Base-by-base conservation (phyloP, 768 basidiomycete genomes). In the Cystofilobasidium ferigula region DNA sequence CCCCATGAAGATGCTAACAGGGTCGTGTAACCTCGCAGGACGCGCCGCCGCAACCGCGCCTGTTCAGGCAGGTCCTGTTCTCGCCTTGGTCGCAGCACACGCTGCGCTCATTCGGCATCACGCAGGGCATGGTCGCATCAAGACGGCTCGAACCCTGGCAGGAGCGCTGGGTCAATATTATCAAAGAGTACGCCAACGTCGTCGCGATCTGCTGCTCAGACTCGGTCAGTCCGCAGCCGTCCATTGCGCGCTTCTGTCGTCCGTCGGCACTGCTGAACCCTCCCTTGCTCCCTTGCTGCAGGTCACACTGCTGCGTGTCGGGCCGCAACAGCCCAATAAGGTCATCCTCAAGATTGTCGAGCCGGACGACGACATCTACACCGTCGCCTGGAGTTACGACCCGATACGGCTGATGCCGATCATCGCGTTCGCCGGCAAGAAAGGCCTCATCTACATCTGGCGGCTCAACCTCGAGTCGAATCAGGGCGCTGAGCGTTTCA, bases 301-400 rank as follows among this genome's bases (percentile, higher is more conserved):
- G 67, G 36, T 68, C 22, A 63, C 47, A 14, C 45, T 68, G 35
- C 32, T 68, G 20, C 53, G 57, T 10, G 28, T 67, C 16, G 30
- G 24, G 20, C 38, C 61, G 0, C 36, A 57, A 10, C 34, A 34
- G 22, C 61, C 60, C 2, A 45, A 57, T 42, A 40, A 61, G 56
- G 22, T 59, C 35, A 40, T 62, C 16, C 43, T 62, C 53, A 51
- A 35, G 56, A 45, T 67, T 22, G 12, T 20, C 20, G 66, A 66
- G 36, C 58, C 30, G 42, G 69, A 71, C 22, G 61, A 72, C 20
- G 64, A 66, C 1, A 64, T 73, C 9, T 71, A 64, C 60, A 24
- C 61, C 40, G 30, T 72, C 14, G 70, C 72, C 13, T 75, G 73
- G 73, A 69, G 71, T 8, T 71, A 66, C 62, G 67, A 75, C 48